A percentile compares a stretch with the other conserved stretches of the same genome.
Conservation (phyloP, 108 stramenopile genomes). For the Epithemia pelagica region DNA sequence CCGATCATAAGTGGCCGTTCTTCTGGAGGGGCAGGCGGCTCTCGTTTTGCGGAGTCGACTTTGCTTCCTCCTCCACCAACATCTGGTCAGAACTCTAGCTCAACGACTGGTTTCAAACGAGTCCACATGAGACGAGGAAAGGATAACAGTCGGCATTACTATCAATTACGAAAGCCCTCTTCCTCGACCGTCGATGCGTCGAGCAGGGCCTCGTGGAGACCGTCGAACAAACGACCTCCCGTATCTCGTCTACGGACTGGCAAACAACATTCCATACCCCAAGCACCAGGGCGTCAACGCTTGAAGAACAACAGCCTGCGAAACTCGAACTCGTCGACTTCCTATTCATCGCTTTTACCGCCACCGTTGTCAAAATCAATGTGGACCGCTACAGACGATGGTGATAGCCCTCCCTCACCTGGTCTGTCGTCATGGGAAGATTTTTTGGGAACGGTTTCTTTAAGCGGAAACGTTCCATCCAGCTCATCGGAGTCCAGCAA, state of each 20-base stretch:
- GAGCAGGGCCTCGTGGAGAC: neutral
- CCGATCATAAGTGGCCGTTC: too few relatives aligned
- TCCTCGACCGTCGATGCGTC: too few relatives aligned
- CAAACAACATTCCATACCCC: neutral
- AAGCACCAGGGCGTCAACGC: neutral
- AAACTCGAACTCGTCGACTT: neutral
- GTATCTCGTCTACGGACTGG: neutral
- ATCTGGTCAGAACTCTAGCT: too few relatives aligned
- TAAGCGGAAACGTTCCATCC: neutral
- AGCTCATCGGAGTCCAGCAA: neutral
- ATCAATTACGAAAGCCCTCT: neutral
- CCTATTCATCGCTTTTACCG: neutral
- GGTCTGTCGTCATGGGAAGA: constrained; percentile 49
- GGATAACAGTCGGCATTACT: neutral
- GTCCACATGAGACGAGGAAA: neutral
- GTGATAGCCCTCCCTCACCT: neutral
- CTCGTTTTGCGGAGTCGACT: neutral
- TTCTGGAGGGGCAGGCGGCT: too few relatives aligned
- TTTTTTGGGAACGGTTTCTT: constrained; percentile 19
- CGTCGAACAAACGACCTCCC: neutral
- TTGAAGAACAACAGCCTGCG: neutral
- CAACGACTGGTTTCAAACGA: too few relatives aligned
- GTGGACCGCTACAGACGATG: neutral
- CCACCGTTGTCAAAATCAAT: neutral
- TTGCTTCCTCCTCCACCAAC: neutral